Base-by-base conservation (phyloP, 2,329 filamentous ascomycete species). In the Coniochaeta pulveracea region DNA sequence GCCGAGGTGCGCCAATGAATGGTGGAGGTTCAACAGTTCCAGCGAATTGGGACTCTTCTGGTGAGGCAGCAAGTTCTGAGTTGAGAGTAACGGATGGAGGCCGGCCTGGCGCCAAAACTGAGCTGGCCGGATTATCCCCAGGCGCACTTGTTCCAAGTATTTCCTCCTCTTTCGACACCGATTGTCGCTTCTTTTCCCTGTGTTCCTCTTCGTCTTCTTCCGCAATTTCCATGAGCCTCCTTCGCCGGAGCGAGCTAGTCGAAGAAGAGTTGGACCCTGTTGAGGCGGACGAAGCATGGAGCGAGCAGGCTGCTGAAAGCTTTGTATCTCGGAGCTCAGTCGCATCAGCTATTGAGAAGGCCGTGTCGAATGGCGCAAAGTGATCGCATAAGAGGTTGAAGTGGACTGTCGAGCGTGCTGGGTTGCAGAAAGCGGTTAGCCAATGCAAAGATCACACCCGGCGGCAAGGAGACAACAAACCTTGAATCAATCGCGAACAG, bases 401-500 rank as follows among this genome's bases (percentile, higher is more conserved):
- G 50, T 81, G 77, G 12, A 82, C 77, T 24, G 84, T 74, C 23
- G 88, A 83, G 45, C 89, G 85, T 41, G 85, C 89, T 95, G 54
- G 29, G 43, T 33, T 27, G 29, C 38, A 35, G 33, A 18, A 37
- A 33, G n/a, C n/a, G n/a, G 5, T 18, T 6, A 17, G 11, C 26
- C 26, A 17, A 17, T 10, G 14, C 4, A 12, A 10, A 28, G 14
- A 28, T 8, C 8, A 9, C n/a, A 5, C 16, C 18, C 11, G 16
- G 26, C 10, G 9, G 5, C n/a, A n/a, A 29, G 8, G 16, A n/a
- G 34, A 34, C 37, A 37, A 55, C 74, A 46, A 59, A 94, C 91
- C 91, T 82, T 94, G 84, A 34, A 98, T 66, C 35, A 98, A 66
- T 47, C 91, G 75, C 41, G 91, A 96, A 43, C 88, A 89, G 38